Evolutionary conservation across 2,329 filamentous ascomycete genomes (phyloP), one percentile per base, ranked within the genome.

Genomic region (Aspergillus alliaceus): DNA sequence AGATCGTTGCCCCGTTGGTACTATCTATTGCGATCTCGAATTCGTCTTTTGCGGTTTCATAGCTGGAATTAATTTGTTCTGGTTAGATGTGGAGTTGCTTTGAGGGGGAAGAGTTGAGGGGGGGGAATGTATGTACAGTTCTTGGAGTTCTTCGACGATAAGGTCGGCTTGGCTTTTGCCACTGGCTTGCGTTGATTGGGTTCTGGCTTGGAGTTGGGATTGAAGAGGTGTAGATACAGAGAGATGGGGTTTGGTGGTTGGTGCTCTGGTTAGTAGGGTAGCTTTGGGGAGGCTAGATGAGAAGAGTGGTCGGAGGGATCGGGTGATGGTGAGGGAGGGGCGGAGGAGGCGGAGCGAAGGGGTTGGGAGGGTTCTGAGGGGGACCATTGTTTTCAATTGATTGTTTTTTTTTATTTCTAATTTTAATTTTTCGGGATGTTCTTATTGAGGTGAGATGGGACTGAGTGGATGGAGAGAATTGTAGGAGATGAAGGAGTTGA

Each of bases 1-100:
- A 81, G 54, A 79, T 75, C 2, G 77, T 77, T 1, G 73, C 67
- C 29, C 68, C 69, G 39, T 79, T 73, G 1, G 78, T 80, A 59
- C 77, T 78, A 54, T 81, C 78, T 0, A 73, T 73, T 3, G 79
- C 79, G 59, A 81, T 80, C 67, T 81, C 78, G 56, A 80, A 78
- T 64, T 81, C 78, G 61, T 81, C 79, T 57, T 74, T 73, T 3
- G 79, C 77, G 1, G 74, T 74, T 54, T 77, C 74, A 59, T 79
- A 79, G 47, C 76, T 75, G 12, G 9, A n/a, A n/a, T n/a, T n/a
- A n/a, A n/a, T 64, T 51, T 14, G 44, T 22, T n/a, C 48, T 53
- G 57, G 59, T 18, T 67, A 61, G 15, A 48, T 66, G 32, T 46
- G 9, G 34, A 22, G 52, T 25, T 54, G 1, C 29, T 24, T 40